Conservation (phyloP, 2,329 filamentous ascomycete genomes). For the Botryotinia convoluta region DNA sequence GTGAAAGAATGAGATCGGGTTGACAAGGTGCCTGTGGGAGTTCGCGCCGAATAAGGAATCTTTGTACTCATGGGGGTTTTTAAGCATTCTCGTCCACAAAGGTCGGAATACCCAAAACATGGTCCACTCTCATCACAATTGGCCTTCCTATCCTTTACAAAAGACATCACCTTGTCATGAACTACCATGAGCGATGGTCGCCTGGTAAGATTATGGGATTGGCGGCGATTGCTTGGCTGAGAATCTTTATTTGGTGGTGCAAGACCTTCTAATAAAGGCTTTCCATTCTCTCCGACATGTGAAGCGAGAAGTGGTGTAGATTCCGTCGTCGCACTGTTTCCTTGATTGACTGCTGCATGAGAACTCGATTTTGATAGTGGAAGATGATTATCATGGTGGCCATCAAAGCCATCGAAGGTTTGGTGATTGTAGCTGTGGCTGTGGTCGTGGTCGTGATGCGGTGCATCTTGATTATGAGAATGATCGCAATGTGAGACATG, state of each 20-base stretch:
- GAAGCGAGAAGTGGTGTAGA: slow-evolving; percentile 33
- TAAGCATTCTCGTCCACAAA: slow-evolving; percentile 64
- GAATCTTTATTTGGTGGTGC: neutral
- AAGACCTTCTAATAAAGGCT: neutral
- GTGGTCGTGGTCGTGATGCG: slow-evolving; percentile 32
- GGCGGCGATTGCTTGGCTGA: slow-evolving; percentile 15
- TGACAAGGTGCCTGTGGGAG: slow-evolving; percentile 23
- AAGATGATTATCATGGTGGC: neutral
- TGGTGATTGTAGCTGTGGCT: slow-evolving; percentile 24
- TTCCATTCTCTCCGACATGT: slow-evolving; percentile 22
- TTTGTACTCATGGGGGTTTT: slow-evolving; percentile 33
- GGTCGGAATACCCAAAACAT: slow-evolving; percentile 64
- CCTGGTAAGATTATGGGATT: slow-evolving; percentile 32
- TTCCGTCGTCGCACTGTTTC: slow-evolving; percentile 30
- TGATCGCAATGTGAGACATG: slow-evolving; percentile 81
- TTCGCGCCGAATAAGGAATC: slow-evolving; percentile 21
- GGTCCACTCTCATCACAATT: slow-evolving; percentile 60
- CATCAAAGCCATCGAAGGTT: neutral
- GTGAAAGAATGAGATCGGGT: slow-evolving; percentile 10
- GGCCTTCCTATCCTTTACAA: slow-evolving; percentile 62
- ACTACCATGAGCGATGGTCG: slow-evolving; percentile 55
- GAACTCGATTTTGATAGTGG: slow-evolving; percentile 9
- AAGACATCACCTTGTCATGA: slow-evolving; percentile 58
- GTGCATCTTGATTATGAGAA: slow-evolving; percentile 57
- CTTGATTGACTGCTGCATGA: neutral